Conservation (phyloP, 164 flowering plant species). For the Sextonia rubra region DNA sequence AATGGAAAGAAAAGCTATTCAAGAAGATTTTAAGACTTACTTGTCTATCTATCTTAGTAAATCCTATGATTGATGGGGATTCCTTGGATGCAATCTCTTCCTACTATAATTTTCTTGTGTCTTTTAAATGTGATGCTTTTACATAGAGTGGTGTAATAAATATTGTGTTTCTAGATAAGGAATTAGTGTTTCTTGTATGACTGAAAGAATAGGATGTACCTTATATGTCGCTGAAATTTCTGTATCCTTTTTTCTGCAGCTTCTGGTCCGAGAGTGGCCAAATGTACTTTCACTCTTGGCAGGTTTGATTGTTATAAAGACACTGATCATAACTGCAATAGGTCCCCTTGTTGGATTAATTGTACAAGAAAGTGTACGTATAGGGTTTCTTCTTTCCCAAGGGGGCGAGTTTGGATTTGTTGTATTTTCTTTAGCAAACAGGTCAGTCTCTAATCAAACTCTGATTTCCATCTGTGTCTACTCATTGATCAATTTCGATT, state of each 20-base stretch:
- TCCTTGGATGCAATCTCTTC: too few species aligned
- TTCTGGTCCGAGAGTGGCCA: conserved; percentile 95
- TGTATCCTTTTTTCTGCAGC: conserved; percentile 42
- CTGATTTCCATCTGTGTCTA: conserved; percentile 3
- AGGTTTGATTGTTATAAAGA: conserved; percentile 86
- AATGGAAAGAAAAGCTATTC: too few species aligned
- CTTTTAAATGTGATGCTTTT: neutral
- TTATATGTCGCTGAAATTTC: neutral
- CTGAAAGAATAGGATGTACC: neutral
- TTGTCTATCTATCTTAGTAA: too few species aligned
- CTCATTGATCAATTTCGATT: conserved; percentile 1
- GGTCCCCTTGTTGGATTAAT: conserved; percentile 95
- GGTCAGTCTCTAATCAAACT: conserved; percentile 35
- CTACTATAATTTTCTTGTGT: neutral
- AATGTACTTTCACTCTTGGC: conserved; percentile 86
- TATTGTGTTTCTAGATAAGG: neutral
- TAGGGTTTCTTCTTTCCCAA: conserved; percentile 93
- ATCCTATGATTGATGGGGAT: too few species aligned
- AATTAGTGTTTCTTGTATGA: neutral
- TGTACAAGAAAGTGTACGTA: conserved; percentile 81
- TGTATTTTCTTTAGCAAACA: conserved; percentile 94
- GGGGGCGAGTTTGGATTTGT: conserved; percentile 99
- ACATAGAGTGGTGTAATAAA: neutral
- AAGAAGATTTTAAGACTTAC: too few species aligned
- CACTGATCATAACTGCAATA: conserved; percentile 82